Conservation (phyloP, 495 filamentous ascomycete genomes). For the Podospora appendiculata region DNA sequence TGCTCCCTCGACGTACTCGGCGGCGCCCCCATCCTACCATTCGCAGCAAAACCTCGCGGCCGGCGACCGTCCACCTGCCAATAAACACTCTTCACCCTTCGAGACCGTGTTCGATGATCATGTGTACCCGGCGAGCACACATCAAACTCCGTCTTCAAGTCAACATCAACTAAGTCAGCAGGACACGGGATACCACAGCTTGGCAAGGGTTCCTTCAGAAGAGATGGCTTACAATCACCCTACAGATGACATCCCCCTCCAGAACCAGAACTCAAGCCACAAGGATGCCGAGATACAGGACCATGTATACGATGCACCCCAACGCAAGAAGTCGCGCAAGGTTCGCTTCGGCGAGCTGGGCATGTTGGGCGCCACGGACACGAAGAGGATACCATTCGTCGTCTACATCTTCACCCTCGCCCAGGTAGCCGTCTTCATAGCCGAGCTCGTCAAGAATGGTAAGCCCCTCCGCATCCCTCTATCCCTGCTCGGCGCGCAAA, state of each 20-base stretch:
- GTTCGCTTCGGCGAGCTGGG: conserved; percentile 41
- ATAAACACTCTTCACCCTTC: conserved; percentile 36
- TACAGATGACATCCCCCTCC: conserved; percentile 62
- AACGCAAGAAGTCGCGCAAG: conserved; percentile 18
- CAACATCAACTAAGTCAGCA: conserved; percentile 40
- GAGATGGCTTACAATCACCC: conserved; percentile 32
- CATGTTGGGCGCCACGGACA: conserved; percentile 33
- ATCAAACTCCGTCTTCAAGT: conserved; percentile 20
- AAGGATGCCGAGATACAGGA: conserved; percentile 38
- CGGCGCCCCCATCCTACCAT: conserved; percentile 23
- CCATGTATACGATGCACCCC: conserved; percentile 41
- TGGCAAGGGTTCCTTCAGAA: conserved; percentile 29
- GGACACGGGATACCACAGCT: conserved; percentile 50
- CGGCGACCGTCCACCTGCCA: conserved; percentile 9
- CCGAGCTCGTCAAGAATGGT: conserved; percentile 77
- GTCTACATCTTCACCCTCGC: conserved; percentile 71
- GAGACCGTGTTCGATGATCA: conserved; percentile 54
- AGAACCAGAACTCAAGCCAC: conserved; percentile 29
- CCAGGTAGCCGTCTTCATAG: conserved; percentile 85
- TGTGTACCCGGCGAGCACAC: conserved; percentile 48
- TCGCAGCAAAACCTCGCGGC: conserved; percentile 18
- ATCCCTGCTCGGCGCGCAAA: background rate
- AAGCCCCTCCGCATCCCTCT: conserved; percentile 19
- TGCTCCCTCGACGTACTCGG: conserved; percentile 32
- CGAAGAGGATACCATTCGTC: conserved; percentile 66